Evolutionary conservation across 2,329 filamentous ascomycete species (phyloP), one percentile per base, ranked within the genome.

Genomic region (Botrytis byssoidea): DNA sequence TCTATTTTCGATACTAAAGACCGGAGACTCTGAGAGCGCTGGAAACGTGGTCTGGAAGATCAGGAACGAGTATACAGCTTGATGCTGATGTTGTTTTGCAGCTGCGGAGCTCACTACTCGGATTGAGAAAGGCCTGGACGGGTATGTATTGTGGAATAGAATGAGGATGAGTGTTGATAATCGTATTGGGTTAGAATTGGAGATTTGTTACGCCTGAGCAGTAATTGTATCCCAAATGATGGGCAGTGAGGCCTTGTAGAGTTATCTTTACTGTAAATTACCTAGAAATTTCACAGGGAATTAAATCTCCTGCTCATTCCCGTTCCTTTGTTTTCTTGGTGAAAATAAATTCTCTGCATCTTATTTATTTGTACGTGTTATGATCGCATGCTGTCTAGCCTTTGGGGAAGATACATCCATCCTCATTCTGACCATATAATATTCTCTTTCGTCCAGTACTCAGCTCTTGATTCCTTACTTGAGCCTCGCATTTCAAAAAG

Each of bases 161-260:
- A n/a, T n/a, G 10, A 51, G n/a, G 12, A 51, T 51, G 22, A 12
- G 14, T 14, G 48, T 55, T 55, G 25, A 7, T 3, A 7, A 55
- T 29, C 0, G 16, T 22, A 5, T 29, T 29, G 0, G 4, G 2
- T 14, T 16, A 7, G 12, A 14, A 55, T n/a, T 29, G 20, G 25
- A 12, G 48, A 29, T 9, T 55, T n/a, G 14, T n/a, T 55, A 14
- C 2, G 25, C 2, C 12, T 16, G 48, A 29, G 12, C 25, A n/a
- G 12, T 8, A 3, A 16, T n/a, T 55, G 0, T 3, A 16, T 16
- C 12, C 3, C 0, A 16, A 8, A 6, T 14, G 25, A 29, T 29
- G 12, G 14, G 12, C 4, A 12, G 4, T 14, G 14, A 29, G 51
- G 10, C 14, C 16, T 7, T 16, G 22, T 14, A 14, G 2, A 25